Evolutionary conservation across 2,329 filamentous ascomycete genomes (phyloP).

Genomic region (Colletotrichum melonis): DNA sequence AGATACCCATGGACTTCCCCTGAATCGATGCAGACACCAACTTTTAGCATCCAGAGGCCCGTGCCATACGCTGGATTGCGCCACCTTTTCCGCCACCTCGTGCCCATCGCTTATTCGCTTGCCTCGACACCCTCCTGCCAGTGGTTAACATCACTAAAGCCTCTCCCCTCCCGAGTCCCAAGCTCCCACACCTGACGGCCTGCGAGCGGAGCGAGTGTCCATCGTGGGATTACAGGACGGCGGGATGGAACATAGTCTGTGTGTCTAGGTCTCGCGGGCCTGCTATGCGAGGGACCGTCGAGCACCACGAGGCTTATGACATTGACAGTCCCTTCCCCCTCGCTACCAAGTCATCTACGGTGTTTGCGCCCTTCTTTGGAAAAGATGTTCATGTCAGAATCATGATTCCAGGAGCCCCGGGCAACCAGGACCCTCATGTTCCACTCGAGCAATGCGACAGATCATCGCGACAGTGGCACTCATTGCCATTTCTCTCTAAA

Average conservation of each 20-base stretch:
- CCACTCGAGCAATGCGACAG: background rate
- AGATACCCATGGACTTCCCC: constrained; percentile 28
- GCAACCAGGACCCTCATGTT: background rate
- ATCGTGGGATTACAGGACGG: constrained; percentile 17
- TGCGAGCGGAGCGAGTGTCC: background rate
- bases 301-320: background rate
- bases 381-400: constrained; percentile 2
- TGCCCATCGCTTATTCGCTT: constrained; percentile 13
- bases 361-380: background rate
- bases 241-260: constrained; percentile 6
- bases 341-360: constrained; percentile 1
- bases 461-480: background rate
- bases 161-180: background rate
- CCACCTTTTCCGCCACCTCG: constrained; percentile 5
- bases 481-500: constrained; percentile 12
- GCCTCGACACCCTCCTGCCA: constrained; percentile 19
- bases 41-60: constrained; percentile 17
- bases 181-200: too few relatives aligned
- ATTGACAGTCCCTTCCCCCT: background rate
- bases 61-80: constrained; percentile 2
- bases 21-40: constrained; percentile 26
- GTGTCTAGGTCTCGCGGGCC: background rate
- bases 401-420: background rate
- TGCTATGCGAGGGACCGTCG: background rate
- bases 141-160: background rate